Evolutionary conservation across 345 rosid species (phyloP), one percentile per base, ranked within the genome.

Genomic region (Syzygium aromaticum): DNA sequence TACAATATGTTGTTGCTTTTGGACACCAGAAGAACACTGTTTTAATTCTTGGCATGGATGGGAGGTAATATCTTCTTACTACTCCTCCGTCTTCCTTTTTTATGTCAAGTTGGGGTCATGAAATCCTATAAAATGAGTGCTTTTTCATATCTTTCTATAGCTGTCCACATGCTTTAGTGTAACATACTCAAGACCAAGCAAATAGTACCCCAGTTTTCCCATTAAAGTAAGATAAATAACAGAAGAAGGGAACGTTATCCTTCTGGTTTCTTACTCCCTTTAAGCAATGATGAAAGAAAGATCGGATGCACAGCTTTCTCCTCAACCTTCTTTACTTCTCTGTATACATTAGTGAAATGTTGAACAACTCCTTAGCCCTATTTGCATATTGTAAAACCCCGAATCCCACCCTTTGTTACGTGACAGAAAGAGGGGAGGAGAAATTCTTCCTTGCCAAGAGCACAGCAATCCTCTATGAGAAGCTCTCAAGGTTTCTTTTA

Each of bases 21-120:
- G 96, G 96, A 52, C 92, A 89, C 82, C 91, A 90, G 86, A 90
- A 92, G 91, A 92, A 92, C 86, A 91, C 95, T 3, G 89, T 94
- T 28, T 87, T 93, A 23, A 90, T 93, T 86, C 88, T 91, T 87
- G 94, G 94, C 86, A 87, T 91, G 82, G 82, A 73, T 73, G 82
- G 82, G 82, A 73, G 82, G 82, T 73, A 73, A 73, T 73, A 73
- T 19, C 49, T 19, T 73, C 82, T 73, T 38, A 19, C 82, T 38
- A 38, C 49, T 73, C 43, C 23, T 17, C 49, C 0, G 0, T 73
- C 49, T 38, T 73, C 49, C 14, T 19, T 73, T 9, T 73, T 38
- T 4, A 73, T 33, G 82, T 73, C 82, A 38, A 9, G 82, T 19
- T 38, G 82, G 78, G 6, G 27, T 73, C 49, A 2, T 73, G 82